Base-by-base conservation (phyloP, 495 filamentous ascomycete species). In the Aspergillus campestris region DNA sequence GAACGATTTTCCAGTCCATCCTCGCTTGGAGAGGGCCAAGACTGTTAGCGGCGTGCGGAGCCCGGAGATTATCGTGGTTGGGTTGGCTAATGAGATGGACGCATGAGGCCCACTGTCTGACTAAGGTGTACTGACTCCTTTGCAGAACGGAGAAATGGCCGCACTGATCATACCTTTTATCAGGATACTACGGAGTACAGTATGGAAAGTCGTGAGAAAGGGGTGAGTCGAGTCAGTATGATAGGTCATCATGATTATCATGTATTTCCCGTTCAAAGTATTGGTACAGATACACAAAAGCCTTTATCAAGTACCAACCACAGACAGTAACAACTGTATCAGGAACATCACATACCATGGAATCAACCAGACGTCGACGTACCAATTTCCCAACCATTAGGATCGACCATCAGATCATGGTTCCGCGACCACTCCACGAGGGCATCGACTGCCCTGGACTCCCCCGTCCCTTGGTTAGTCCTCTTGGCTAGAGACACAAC, bases 11-110 rank as follows among this genome's bases (percentile, higher is more conserved):
- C 39, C 38, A 44, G 47, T 42, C 42, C 48, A 31, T 48, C 45
- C 47, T 48, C 46, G 43, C 41, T 57, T 57, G 51, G 51, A 24
- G 18, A 24, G 48, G 40, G 48, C 55, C 45, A 58, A 53, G 51
- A 34, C 31, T 37, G 37, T 42, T 54, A 55, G 49, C 43, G 48
- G 24, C 27, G 8, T 50, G 49, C 42, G 49, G 42, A 44, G 50
- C 47, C 51, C 55, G 55, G 55, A 58, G 51, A 55, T 58, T 58
- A 55, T 58, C 51, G 51, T 55, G 51, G 55, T 43, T 44, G 31
- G 42, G 48, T 33, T 38, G 37, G 38, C 48, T 48, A 51, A 55
- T 46, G 34, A 55, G 45, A 35, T 31, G 31, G 36, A 46, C 37
- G 31, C 3, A 30, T 30, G 9, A 12, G 24, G n/a, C 10, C 15